Base-by-base conservation (phyloP, 2,329 filamentous ascomycete genomes). In the Colletotrichum cereale region DNA sequence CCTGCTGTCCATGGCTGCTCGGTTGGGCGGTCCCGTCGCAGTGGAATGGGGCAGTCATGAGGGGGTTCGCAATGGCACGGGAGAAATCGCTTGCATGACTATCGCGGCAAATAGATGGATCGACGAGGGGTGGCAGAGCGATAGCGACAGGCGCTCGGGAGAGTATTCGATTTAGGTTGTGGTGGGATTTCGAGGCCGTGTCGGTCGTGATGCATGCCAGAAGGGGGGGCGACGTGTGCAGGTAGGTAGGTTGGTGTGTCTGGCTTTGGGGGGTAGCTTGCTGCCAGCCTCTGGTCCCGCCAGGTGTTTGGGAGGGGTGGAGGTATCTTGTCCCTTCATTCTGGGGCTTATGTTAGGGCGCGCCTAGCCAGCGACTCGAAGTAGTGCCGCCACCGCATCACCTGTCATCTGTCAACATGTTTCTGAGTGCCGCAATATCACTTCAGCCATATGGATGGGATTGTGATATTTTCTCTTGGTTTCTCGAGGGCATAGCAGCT, bases 1-100 rank as follows among this genome's bases (percentile, higher is more conserved):
- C 76, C 84, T 73, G 65, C 36, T 73, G 56, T 74, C 73, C 73
- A 74, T 74, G 60, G 67, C 64, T 70, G 70, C 66, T 72, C 70
- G 60, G 70, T 66, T 58, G 70, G 67, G 70, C 67, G 55, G 62
- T 72, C 38, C 64, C 52, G 67, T 72, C 61, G 70, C 70, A 62
- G 56, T 44, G 34, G 34, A 52, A 66, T 47, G 66, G 56, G 62
- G 62, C 66, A 44, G 29, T 72, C 70, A 72, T 72, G 70, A 71
- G 70, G 67, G 34, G 50, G 60, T 72, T 66, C 60, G 62, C 47
- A 36, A 48, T 57, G 56, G 48, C 71, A 57, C 40, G 29, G 50
- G 34, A 52, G 67, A 50, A 42, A 48, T 56, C 57, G 53, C 61
- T 62, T 42, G 67, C 70, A 72, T 72, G 61, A n/a, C 70, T 66